Conservation (phyloP, 23 red algal genomes). For the Cyanidium caldarium region DNA sequence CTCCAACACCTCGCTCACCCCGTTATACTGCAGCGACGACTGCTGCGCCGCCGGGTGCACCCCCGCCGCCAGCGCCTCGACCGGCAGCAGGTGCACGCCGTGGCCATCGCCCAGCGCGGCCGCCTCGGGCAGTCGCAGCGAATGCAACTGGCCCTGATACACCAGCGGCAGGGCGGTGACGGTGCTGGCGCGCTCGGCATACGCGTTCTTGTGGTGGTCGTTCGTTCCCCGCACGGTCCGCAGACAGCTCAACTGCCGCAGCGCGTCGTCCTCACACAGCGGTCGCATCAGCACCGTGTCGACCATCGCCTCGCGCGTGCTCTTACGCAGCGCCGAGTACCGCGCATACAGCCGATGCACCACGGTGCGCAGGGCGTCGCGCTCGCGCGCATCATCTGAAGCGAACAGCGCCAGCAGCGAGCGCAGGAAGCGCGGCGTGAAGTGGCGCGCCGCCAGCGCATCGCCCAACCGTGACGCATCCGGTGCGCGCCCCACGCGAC, state of each 20-base stretch:
- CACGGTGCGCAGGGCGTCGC: slow-evolving; percentile 13
- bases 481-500: not conserved
- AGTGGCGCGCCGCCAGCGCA: not conserved
- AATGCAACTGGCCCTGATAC: not conserved
- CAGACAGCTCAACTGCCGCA: not conserved
- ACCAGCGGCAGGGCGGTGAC: not conserved
- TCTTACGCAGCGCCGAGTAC: not conserved
- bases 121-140: not conserved
- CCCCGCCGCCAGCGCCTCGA: not conserved
- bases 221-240: too few species aligned
- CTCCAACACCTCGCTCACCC: slow-evolving; percentile 11
- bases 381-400: slow-evolving; percentile 4
- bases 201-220: too few species aligned
- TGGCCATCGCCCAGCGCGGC: not conserved
- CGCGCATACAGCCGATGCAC: slow-evolving; percentile 18
- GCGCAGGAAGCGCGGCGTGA: not conserved
- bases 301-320: slow-evolving; percentile 5
- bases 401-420: not conserved
- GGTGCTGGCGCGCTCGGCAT: not conserved
- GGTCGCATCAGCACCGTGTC: not conserved
- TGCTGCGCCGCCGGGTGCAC: not conserved
- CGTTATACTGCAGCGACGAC: not conserved
- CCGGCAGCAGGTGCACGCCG: not conserved
- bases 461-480: not conserved
- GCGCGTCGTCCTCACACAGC: slow-evolving; percentile 3